phyloP scores from a whole-genome alignment of 2,329 filamentous ascomycete species.

The Aspergillus sp. region DNA sequence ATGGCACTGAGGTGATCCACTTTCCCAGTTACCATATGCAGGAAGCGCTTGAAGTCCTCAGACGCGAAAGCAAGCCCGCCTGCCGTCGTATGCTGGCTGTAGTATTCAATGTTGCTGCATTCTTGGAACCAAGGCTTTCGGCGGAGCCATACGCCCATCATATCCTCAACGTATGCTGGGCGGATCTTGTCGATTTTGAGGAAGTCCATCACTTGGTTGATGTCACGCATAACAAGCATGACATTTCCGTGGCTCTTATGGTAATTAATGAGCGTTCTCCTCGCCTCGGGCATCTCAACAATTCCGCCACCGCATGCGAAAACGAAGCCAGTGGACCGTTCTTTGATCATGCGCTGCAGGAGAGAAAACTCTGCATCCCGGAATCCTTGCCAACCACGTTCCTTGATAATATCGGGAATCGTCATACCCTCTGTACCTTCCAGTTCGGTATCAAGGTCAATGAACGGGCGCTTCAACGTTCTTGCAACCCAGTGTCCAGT shows the following conservation, averaged over 20 bases:
- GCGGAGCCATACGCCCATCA: constrained; percentile 80
- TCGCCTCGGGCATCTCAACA: constrained; percentile 74
- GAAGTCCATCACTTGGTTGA: constrained; percentile 79
- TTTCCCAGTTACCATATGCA: constrained; percentile 59
- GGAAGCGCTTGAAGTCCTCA: constrained; percentile 64
- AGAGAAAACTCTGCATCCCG: constrained; percentile 67
- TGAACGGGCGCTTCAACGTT: constrained; percentile 63
- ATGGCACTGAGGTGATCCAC: constrained; percentile 46
- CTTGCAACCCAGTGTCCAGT: constrained; percentile 76
- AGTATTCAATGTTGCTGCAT: constrained; percentile 91
- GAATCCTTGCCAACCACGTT: constrained; percentile 80
- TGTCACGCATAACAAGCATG: constrained; percentile 77
- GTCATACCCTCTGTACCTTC: constrained; percentile 63
- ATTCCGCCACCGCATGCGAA: constrained; percentile 93
- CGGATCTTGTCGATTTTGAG: constrained; percentile 80
- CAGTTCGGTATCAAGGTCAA: constrained; percentile 82
- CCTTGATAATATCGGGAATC: constrained; percentile 77
- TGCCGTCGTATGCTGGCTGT: constrained; percentile 59
- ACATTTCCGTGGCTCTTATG: constrained; percentile 71
- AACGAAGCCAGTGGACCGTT: constrained; percentile 65
- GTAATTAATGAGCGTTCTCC: constrained; percentile 64
- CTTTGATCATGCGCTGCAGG: constrained; percentile 62
- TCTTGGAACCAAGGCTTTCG: constrained; percentile 82
- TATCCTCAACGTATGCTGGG: constrained; percentile 86
- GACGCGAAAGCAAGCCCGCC: constrained; percentile 45